Conservation (phyloP, 2,329 filamentous ascomycete species). For the Onygenales sp. region DNA sequence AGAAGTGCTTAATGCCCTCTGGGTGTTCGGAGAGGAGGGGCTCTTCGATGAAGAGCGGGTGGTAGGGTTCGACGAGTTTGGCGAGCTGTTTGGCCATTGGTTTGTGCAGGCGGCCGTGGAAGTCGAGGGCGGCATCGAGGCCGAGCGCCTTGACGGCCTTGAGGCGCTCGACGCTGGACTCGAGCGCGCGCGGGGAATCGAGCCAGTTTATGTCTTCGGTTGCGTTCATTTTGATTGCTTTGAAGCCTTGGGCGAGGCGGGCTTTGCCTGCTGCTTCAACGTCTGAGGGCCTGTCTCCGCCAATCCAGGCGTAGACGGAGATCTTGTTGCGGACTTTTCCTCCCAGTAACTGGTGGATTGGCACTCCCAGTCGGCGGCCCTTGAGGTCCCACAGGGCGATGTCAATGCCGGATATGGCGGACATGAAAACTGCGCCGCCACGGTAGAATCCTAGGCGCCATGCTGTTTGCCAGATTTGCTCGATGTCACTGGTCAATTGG, state of each 20-base stretch:
- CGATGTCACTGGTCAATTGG: conserved; percentile 51
- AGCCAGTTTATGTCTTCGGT: conserved; percentile 70
- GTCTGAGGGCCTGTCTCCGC: conserved; percentile 60
- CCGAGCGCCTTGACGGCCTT: conserved; percentile 60
- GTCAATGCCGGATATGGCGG: conserved; percentile 65
- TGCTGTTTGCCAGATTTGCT: conserved; percentile 68
- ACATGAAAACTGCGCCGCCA: conserved; percentile 73
- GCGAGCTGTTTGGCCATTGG: conserved; percentile 75
- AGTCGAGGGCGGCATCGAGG: conserved; percentile 65
- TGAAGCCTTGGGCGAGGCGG: conserved; percentile 31
- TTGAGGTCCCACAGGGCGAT: conserved; percentile 76
- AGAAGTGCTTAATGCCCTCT: conserved; percentile 54
- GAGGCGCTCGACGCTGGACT: conserved; percentile 56
- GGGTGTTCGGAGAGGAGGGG: conserved; percentile 61
- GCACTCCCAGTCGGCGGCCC: conserved; percentile 53
- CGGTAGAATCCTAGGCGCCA: conserved; percentile 67
- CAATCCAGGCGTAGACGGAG: conserved; percentile 70
- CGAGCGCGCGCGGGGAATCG: conserved; percentile 57
- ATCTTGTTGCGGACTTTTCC: conserved; percentile 62
- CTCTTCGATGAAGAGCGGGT: conserved; percentile 68
- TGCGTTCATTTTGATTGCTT: conserved; percentile 64
- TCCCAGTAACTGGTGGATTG: conserved; percentile 64
- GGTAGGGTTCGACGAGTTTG: conserved; percentile 54
- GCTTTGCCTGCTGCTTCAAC: conserved; percentile 51
- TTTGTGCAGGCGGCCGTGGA: conserved; percentile 67